Evolutionary conservation across 129 eudicot species (phyloP), one percentile per base, ranked within the genome.

Genomic region (Flaveria robusta): DNA sequence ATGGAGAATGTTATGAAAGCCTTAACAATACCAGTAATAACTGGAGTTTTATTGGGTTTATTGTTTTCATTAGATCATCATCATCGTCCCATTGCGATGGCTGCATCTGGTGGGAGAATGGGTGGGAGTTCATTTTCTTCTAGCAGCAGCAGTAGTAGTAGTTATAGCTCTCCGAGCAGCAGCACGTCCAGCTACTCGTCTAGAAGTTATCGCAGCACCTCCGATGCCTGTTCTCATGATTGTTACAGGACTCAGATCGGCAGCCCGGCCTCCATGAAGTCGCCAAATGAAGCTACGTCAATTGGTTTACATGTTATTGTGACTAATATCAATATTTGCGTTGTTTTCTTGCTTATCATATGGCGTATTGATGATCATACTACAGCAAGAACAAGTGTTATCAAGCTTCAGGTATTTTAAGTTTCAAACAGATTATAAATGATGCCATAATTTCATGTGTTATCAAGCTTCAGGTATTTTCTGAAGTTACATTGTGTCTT

Each of bases 71-170:
- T 70, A 23, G 85, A 90, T 76, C 88, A 84, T 19, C 78, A 62
- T 71, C 15, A 52, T n/a, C 76, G 73, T 68, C 54, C 68, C 8
- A 9, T 18, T 27, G 89, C 83, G 8, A 24, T 86, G 68, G 93
- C 96, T 51, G 93, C 97, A 11, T 91, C 93, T 0, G 97, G 91
- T 58, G 96, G 97, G 65, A 60, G 97, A 73, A 79, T 87, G 81
- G 97, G 97, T 23, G 97, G 97, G 52, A 80, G 66, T 22, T 81
- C 93, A 1, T 92, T 87, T 73, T 89, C 90, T 0, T 86, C 94
- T 0, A 58, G 55, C n/a, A 49, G n/a, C 7, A 9, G 12, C 7
- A 42, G 46, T 42, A 42, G 46, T 42, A 42, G 46, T 42, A 42
- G 49, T 43, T 43, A 43, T 43, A 43, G 49, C 14, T 43, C 49